Percentiles rank a stretch among this genome's conserved stretches.
Evolutionary conservation across 495 filamentous ascomycete genomes (phyloP).

Genomic region (Penicillium canescens): DNA sequence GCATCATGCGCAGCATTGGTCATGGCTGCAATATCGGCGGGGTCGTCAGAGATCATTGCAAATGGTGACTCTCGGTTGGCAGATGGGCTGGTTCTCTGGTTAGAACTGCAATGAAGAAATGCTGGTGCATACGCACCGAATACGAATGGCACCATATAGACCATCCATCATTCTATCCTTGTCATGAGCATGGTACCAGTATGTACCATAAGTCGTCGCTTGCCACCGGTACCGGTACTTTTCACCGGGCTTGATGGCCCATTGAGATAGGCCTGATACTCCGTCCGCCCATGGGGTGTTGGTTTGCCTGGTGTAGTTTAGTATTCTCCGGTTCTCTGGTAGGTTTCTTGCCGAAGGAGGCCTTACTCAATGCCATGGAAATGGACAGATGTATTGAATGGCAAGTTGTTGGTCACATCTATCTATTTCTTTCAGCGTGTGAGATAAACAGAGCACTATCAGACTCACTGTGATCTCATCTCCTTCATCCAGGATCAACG

Average conservation of each 20-base stretch:
- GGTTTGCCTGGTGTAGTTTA: conserved; percentile 8
- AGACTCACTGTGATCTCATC: conserved; percentile 51
- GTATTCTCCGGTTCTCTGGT: conserved; percentile 16
- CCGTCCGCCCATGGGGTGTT: conserved; percentile 51
- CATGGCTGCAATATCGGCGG: conserved; percentile 35
- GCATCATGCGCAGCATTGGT: conserved; percentile 38
- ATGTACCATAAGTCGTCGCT: conserved; percentile 50
- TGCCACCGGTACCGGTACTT: conserved; percentile 48
- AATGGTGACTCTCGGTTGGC: conserved; percentile 35
- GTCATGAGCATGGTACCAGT: conserved; percentile 56
- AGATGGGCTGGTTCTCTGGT: conserved; percentile 23
- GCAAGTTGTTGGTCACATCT: conserved; percentile 50
- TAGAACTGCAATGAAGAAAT: background rate
- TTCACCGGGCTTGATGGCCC: conserved; percentile 42
- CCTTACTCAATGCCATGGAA: conserved; percentile 43
- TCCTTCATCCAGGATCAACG: conserved; percentile 55
- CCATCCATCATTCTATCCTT: conserved; percentile 52
- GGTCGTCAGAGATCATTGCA: conserved; percentile 35
- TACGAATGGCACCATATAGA: conserved; percentile 48
- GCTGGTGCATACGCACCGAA: conserved; percentile 9
- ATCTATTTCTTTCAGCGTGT: conserved; percentile 9
- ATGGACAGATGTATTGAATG: conserved; percentile 49
- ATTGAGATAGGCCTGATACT: conserved; percentile 49
- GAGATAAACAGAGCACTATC: background rate
- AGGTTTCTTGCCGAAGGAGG: background rate